Percentiles rank a stretch among this genome's conserved stretches.
Conservation (phyloP, 805 yeast species). For the Teunomyces aglyptinius region DNA sequence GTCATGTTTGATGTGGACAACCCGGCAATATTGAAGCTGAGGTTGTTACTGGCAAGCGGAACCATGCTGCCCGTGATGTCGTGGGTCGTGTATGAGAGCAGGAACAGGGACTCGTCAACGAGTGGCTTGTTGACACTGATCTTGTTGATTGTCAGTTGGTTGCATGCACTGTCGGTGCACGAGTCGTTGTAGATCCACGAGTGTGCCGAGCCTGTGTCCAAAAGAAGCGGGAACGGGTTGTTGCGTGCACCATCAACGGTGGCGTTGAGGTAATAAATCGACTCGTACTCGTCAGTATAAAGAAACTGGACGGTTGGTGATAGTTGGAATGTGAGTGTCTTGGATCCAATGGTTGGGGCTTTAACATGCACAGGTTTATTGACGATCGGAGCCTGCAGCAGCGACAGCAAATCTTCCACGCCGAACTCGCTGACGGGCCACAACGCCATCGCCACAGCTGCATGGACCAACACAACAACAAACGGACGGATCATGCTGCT, state of each 20-base stretch:
- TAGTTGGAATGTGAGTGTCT: neutral
- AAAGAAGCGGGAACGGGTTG: constrained; percentile 46
- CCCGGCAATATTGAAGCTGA: constrained; percentile 35
- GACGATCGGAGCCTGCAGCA: neutral
- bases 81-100: constrained; percentile 53
- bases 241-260: constrained; percentile 20
- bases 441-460: constrained; percentile 2
- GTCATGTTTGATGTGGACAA: constrained; percentile 29
- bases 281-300: constrained; percentile 11
- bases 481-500: neutral
- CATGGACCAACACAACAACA: neutral
- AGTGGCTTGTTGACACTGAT: constrained; percentile 19
- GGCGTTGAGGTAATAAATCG: constrained; percentile 13
- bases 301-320: constrained; percentile 7
- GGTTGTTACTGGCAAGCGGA: constrained; percentile 26
- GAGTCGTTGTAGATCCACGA: constrained; percentile 59
- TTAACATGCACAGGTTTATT: no score
- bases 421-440: constrained; percentile 14
- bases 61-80: constrained; percentile 50
- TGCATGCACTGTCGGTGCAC: constrained; percentile 47
- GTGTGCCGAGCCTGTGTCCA: constrained; percentile 67
- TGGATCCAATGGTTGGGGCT: neutral
- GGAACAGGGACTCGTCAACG: constrained; percentile 34
- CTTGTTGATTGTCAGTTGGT: constrained; percentile 20
- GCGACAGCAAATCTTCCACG: constrained; percentile 6